These are phyloP conservation scores for Pythium brachiatum DNA, from an alignment of 352 stramenopile genomes.

Conservation along the genomic window DNA sequence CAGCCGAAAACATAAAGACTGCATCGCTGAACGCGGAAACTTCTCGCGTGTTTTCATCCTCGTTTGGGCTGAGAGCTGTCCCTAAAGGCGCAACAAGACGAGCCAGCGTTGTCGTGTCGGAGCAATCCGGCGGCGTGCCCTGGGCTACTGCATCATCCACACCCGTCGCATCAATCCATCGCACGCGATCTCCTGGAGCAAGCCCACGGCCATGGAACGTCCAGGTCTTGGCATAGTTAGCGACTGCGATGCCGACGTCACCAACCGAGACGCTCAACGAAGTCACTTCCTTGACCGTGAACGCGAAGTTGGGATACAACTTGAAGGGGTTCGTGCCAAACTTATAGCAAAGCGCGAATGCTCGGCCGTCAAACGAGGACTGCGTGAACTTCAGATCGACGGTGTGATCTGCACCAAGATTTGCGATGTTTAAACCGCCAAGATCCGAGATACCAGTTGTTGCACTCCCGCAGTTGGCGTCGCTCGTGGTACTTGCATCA, in stretches of 20 bases:
- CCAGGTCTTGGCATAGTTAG: constrained; percentile 54
- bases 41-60: constrained; percentile 47
- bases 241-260: constrained; percentile 38
- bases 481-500: constrained; percentile 47
- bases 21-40: constrained; percentile 19
- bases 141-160: constrained; percentile 30
- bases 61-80: constrained; percentile 16
- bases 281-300: constrained; percentile 54
- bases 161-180: constrained; percentile 46
- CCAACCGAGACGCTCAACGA: constrained; percentile 34
- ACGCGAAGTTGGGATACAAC: constrained; percentile 40
- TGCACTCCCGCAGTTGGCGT: constrained; percentile 46
- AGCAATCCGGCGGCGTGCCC: constrained; percentile 34
- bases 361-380: constrained; percentile 32
- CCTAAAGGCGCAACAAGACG: constrained; percentile 22
- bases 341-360: constrained; percentile 69
- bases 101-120: constrained; percentile 35
- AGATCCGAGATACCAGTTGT: constrained; percentile 44
- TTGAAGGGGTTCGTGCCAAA: constrained; percentile 71
- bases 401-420: constrained; percentile 24
- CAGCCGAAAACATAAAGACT: constrained; percentile 36
- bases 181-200: constrained; percentile 38
- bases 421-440: constrained; percentile 39
- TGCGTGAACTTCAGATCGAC: constrained; percentile 42
- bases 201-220: constrained; percentile 44